Evolutionary conservation across 257 asterid species (phyloP).

Genomic region (Plantago ovata): DNA sequence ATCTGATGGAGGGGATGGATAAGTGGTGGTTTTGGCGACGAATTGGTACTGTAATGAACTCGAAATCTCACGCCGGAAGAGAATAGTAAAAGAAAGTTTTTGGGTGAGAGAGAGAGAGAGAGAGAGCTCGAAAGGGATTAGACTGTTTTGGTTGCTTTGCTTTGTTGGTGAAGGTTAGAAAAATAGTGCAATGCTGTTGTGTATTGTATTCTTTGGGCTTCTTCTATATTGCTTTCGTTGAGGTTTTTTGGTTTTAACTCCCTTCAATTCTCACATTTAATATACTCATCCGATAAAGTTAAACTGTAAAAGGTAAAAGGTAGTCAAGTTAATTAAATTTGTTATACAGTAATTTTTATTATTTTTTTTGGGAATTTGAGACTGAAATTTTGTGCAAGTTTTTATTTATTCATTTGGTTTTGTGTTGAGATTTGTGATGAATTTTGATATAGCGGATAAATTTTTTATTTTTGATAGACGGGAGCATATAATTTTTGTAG

Average conservation of each 20-base stretch:
- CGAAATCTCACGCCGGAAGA: background rate
- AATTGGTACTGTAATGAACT: background rate
- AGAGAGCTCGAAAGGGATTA: background rate
- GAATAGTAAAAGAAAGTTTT: background rate
- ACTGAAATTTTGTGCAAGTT: too few species aligned
- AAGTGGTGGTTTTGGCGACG: background rate
- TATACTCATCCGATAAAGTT: too few species aligned
- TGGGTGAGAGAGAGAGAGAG: background rate
- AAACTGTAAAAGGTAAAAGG: too few species aligned
- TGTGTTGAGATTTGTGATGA: too few species aligned
- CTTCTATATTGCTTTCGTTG: background rate
- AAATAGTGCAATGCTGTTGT: slow-evolving; percentile 4
- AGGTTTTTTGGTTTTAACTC: slow-evolving; percentile 11
- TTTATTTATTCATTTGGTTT: too few species aligned
- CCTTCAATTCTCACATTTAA: too few species aligned
- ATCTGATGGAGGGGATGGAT: slow-evolving; percentile 22
- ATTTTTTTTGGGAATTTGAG: too few species aligned
- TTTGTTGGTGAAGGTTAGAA: background rate
- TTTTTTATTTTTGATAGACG: too few species aligned
- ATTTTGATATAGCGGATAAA: too few species aligned
- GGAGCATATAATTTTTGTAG: too few species aligned
- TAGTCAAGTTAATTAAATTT: too few species aligned
- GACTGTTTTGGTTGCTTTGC: background rate
- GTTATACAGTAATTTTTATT: too few species aligned
- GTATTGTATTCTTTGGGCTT: background rate